Evolutionary conservation across 1,284 basidiomycete species (phyloP), one percentile per base, ranked within the genome.

Genomic region (Ceratobasidium sp.): DNA sequence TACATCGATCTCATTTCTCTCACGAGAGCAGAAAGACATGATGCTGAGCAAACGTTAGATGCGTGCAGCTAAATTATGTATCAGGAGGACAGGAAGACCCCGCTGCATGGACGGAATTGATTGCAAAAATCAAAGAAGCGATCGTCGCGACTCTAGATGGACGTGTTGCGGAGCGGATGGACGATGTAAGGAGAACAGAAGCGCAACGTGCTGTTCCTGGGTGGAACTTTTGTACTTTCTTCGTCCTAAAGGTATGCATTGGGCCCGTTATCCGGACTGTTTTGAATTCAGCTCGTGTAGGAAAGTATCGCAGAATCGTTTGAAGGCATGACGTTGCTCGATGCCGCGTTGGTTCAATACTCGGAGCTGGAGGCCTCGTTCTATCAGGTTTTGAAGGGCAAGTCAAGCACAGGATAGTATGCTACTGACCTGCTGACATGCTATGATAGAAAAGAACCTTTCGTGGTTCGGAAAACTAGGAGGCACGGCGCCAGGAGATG

Each of bases 191-290:
- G 82, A 90, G 94, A 33, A 95, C 94, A 0, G 96, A 98, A 83
- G 88, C 91, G 65, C 95, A 97, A 83, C 88, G 94, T 77, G 89
- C 92, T 80, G 94, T 96, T 89, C 94, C 95, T 0, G 96, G 96
- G 1, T 98, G 97, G 97, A 97, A 98, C 83, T 98, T 97, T 83
- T 96, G 96, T 84, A 96, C 94, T 0, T 99, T 97, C 87, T 98
- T 98, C 84, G 91, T 96, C 50, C 87, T 97, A 40, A 98, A 98
- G 90, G 96, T 95, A 44, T 44, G 84, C 28, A 13, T 13, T 10
- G 4, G 4, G 20, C 13, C 44, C 40, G 40, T 3, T 33, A n/a
- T 26, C n/a, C 3, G 2, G n/a, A 26, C 10, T 40, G n/a, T 46
- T 9, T 50, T 59, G 15, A 78, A 46, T 17, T n/a, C 44, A 20